Evolutionary conservation across 306 rosid genomes (phyloP), one percentile per base, ranked within the genome.

Genomic region (Hylodesmum podocarpum): DNA sequence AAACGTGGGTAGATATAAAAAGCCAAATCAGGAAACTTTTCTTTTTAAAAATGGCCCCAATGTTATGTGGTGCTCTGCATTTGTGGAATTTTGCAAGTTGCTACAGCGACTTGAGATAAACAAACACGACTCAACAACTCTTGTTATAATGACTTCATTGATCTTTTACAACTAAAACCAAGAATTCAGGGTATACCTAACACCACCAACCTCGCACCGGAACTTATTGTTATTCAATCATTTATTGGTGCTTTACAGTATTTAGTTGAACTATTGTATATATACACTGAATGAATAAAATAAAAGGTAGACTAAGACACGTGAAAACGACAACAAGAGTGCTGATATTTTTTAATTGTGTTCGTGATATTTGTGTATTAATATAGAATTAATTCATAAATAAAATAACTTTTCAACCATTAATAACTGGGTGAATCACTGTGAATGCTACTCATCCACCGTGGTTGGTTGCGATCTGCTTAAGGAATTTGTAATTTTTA

Each of bases 121-220:
- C 28, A 43, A 43, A 44, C 19, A 39, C 21, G 2, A 41, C 72
- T 70, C 72, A 78, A 77, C 77, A 49, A 79, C 63, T 59, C 47
- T 1, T 29, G 0, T 14, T 10, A 28, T 0, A 34, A 14, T 1
- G 9, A 4, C 15, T 31, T n/a, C 6, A 3, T 31, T n/a, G n/a
- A n/a, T n/a, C n/a, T n/a, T n/a, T 34, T n/a, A 40, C 66, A 36
- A 16, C 72, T 49, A 27, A 71, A 71, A 61, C 25, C 73, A 61
- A 24, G 24, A 36, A n/a, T n/a, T n/a, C n/a, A n/a, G n/a, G n/a
- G n/a, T 36, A 0, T 25, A 79, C 83, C 78, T 62, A 79, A 72
- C 74, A 3, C 39, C 58, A 63, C 47, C 78, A 51, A 79, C 67
- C 67, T 28, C 33, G 3, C 50, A 44, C 66, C 47, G 2, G 5